Percentiles rank a stretch among this genome's conserved stretches.
These are phyloP conservation scores for Fusarium aywerte DNA, from an alignment of 2,329 filamentous ascomycete species.

Conservation along the genomic window DNA sequence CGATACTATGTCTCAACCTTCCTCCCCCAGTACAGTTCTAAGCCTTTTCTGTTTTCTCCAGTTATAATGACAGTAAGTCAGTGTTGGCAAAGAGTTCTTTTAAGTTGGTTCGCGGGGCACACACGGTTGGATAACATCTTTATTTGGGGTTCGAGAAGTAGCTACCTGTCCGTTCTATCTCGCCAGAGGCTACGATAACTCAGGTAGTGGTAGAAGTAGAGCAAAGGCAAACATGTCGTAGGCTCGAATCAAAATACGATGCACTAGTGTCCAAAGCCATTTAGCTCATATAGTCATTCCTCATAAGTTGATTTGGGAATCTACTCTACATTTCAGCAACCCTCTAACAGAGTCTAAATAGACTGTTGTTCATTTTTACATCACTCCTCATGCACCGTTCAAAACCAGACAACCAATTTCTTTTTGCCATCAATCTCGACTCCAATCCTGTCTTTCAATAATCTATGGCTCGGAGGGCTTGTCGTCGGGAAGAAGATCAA, in stretches of 20 bases:
- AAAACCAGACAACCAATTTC: background rate
- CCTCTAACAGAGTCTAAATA: conserved; percentile 17
- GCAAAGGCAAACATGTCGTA: background rate
- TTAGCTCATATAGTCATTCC: conserved; percentile 34
- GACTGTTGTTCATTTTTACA: conserved; percentile 20
- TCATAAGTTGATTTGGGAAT: conserved; percentile 41
- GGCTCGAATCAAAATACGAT: conserved; percentile 3
- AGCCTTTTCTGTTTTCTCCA: background rate
- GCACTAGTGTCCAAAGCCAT: conserved; percentile 24
- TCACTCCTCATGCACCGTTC: conserved; percentile 15
- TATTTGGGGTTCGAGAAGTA: background rate
- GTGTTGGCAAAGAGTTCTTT: background rate
- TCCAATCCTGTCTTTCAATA: background rate
- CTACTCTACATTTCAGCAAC: conserved; percentile 35
- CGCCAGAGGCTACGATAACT: background rate
- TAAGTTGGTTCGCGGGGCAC: background rate
- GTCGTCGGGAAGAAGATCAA: conserved; percentile 34
- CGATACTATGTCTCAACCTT: background rate
- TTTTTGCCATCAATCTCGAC: conserved; percentile 2
- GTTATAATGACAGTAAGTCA: background rate
- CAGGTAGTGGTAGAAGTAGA: background rate
- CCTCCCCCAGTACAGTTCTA: background rate
- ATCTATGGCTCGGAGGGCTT: conserved; percentile 36
- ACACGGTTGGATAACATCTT: background rate
- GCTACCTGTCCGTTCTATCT: background rate